A percentile compares a stretch with the other conserved stretches of the same genome.
Conservation (phyloP, 2,329 filamentous ascomycete species). For the Exophiala aquamarina region DNA sequence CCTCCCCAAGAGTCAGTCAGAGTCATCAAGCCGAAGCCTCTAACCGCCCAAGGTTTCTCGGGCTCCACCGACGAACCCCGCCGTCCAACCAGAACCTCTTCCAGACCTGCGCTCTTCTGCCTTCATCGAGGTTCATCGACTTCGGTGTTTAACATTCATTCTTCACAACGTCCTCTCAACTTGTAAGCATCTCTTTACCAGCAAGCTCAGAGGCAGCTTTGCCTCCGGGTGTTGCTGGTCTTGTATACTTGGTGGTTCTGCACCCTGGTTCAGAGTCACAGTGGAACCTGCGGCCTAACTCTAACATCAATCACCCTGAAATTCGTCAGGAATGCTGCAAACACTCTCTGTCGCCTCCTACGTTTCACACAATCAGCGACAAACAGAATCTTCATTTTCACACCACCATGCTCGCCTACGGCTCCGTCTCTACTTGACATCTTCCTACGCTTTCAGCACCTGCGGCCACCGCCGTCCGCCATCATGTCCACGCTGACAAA, state of each 20-base stretch:
- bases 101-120: too few species aligned
- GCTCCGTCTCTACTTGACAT: constrained; percentile 12
- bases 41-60: too few species aligned
- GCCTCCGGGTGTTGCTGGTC: constrained; percentile 18
- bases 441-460: constrained; percentile 3
- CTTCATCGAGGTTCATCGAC: too few species aligned
- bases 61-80: too few species aligned
- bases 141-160: background rate
- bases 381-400: constrained; percentile 6
- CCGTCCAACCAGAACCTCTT: too few species aligned
- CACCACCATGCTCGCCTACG: background rate
- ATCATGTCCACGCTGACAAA: constrained; percentile 22
- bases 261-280: background rate
- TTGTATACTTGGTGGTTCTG: background rate
- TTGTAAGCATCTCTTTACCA: constrained; percentile 1
- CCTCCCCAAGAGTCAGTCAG: too few species aligned
- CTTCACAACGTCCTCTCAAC: background rate
- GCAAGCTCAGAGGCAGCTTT: constrained; percentile 13
- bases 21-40: too few species aligned
- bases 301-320: background rate
- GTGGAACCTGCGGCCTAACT: background rate
- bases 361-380: background rate
- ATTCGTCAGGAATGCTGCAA: constrained; percentile 1
- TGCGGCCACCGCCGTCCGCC: constrained; percentile 2
- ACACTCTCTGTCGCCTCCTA: background rate